Base-by-base conservation (phyloP, 176 grass and related monocot species). In the Oryza australiensis region DNA sequence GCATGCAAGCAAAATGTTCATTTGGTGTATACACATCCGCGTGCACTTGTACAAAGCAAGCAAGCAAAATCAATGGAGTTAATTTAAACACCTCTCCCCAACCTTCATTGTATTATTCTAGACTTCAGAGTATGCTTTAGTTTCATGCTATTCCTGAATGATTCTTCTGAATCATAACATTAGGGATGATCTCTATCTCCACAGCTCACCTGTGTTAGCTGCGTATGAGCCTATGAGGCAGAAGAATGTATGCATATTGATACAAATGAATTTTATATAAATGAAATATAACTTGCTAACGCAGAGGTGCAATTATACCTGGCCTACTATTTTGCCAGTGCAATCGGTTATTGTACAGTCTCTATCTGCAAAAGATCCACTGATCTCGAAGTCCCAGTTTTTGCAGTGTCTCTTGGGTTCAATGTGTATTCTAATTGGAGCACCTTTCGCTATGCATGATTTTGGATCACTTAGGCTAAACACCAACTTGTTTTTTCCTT, bases 401-500 rank as follows among this genome's bases (percentile, higher is more conserved):
- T 81, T 92, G 74, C 78, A 76, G 16, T 84, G 59, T 49, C 51
- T 91, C 64, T 88, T 93, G 15, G 86, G 82, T 65, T 95, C 88
- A 37, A 90, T 73, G 20, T 84, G 71, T 62, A 98, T 86, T 78
- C 82, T 91, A 70, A 93, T 70, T 1, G 87, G 82, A 62, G 77
- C 84, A 16, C 89, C 70, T 46, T 72, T 83, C 41, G 89, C 55
- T 62, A 87, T 76, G 66, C 87, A 89, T 27, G 81, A 83, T 87
- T 93, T 98, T 4, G 87, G 89, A 79, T 98, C 96, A 66, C 79
- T 88, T 72, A 98, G 73, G 75, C 88, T 98, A 68, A 95, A 98
- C 5, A 95, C 60, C 60, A 89, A 59, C 80, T 91, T 93, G 26
- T 84, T 43, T 23, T 86, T 82, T 18, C 85, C 90, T 70, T 91